Base-by-base conservation (phyloP, 1,284 basidiomycete species). In the Trametes sp. region DNA sequence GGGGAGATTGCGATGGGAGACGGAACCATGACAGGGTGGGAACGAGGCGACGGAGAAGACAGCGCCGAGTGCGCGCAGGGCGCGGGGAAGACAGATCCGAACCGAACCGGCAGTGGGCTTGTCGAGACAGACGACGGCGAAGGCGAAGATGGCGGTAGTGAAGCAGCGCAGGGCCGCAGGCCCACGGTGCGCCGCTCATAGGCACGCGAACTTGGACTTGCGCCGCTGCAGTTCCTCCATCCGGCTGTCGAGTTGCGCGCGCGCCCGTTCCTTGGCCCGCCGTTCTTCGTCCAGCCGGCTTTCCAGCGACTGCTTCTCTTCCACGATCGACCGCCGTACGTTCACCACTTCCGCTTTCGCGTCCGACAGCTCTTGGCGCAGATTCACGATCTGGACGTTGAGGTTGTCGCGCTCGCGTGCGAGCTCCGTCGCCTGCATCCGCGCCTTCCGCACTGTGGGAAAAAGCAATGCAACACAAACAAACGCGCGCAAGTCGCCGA, bases 381-480 rank as follows among this genome's bases (percentile, higher is more conserved):
- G 80, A 21, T 79, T 73, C 45, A 89, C 87, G 63, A 92, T 78
- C 74, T 92, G 88, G 48, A 73, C 71, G 61, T 80, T 88, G 57
- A 93, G 80, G 31, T 82, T 82, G 75, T 96, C 94, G 38, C 94
- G 87, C 75, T 96, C 94, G 63, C 91, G 85, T 21, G 89, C 91
- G 54, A 95, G 78, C 73, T 96, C 94, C 61, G 91, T 94, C 36
- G 93, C 91, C 73, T 95, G 93, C 86, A 94, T 89, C 49, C 94
- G 90, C 9, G 93, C 90, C 77, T 96, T 96, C 65, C 94, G 91
- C 59, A 96, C 93, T 94, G 69, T 49, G 56, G 52, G 62, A 51
- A 62, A 53, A 33, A 31, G n/a, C n/a, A n/a, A n/a, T n/a, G n/a
- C n/a, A 21, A 10, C 28, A 33, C 16, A 21, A 3, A 31, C 28